Evolutionary conservation across 2,329 filamentous ascomycete genomes (phyloP).

Genomic region (Monilinia polystroma): DNA sequence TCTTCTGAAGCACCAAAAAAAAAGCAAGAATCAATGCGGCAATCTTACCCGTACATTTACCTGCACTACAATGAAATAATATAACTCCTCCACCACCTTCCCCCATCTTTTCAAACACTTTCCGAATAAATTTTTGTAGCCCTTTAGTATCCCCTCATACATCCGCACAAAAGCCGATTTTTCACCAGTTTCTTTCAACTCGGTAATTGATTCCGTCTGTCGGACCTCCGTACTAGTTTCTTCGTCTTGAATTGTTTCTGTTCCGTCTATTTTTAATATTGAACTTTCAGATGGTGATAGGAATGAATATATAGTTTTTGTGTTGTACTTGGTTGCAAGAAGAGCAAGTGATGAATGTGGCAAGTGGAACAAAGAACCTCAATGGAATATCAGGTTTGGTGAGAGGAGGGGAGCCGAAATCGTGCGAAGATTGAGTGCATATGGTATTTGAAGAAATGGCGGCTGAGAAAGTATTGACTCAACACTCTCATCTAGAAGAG

Average conservation of each 20-base stretch:
- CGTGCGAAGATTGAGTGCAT: background rate
- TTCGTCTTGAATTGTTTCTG: background rate
- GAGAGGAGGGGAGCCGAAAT: background rate
- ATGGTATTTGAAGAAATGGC: background rate
- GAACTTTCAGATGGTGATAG: background rate
- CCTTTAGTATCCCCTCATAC: background rate
- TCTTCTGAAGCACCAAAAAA: background rate
- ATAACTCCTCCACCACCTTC: too few species aligned
- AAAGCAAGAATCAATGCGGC: background rate
- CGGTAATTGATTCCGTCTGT: background rate
- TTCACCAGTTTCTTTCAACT: background rate
- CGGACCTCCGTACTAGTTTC: too few species aligned
- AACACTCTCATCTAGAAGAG: background rate
- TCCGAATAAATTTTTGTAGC: background rate
- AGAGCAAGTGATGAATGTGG: background rate
- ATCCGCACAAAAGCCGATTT: background rate
- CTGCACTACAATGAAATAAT: background rate
- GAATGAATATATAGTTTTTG: background rate
- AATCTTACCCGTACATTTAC: background rate
- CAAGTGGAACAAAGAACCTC: background rate
- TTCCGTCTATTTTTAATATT: background rate
- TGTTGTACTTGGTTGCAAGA: background rate
- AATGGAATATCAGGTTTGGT: background rate
- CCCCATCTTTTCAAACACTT: background rate
- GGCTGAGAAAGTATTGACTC: background rate